These are phyloP conservation scores for Mycena vulgaris DNA, from an alignment of 768 basidiomycete genomes.

Conservation along the genomic window DNA sequence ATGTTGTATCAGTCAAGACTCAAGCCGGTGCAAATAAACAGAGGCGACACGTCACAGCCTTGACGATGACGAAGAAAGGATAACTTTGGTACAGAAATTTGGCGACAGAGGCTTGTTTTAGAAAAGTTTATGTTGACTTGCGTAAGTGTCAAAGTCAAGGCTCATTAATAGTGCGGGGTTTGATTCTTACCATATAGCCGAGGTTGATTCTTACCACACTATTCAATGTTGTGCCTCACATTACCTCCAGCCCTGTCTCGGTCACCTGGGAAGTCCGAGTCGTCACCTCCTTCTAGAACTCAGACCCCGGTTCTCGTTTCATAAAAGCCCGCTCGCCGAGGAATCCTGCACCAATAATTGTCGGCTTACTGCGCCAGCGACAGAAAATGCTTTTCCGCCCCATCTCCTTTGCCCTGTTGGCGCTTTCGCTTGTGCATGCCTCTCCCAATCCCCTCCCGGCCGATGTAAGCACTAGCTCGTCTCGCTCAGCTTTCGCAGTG, in stretches of 20 bases:
- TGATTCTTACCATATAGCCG: constrained; percentile 1
- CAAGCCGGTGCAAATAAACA: constrained; percentile 6
- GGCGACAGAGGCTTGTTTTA: too few relatives aligned
- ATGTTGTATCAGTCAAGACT: constrained; percentile 6
- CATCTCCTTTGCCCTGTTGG: constrained; percentile 19
- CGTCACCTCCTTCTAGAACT: constrained; percentile 13
- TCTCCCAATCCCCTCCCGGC: constrained; percentile 15
- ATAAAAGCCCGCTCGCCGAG: constrained; percentile 21
- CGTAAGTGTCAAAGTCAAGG: too few relatives aligned
- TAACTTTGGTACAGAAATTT: background rate
- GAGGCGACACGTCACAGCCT: constrained; percentile 14
- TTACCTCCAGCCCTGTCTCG: constrained; percentile 10
- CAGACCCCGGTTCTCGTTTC: constrained; percentile 4
- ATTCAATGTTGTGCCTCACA: constrained; percentile 7
- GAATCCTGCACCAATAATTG: background rate
- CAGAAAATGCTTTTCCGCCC: constrained; percentile 20
- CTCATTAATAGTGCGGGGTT: too few relatives aligned
- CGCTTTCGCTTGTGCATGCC: constrained; percentile 20
- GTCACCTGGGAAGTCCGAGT: constrained; percentile 14
- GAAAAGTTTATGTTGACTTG: too few relatives aligned
- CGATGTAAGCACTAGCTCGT: constrained; percentile 10
- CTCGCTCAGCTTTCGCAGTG: constrained; percentile 3
- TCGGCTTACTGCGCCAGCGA: constrained; percentile 2
- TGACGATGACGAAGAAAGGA: constrained; percentile 17
- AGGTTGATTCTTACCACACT: constrained; percentile 17